Evolutionary conservation across 1,284 basidiomycete species (phyloP).

Genomic region (Sporisorium scitamineum): DNA sequence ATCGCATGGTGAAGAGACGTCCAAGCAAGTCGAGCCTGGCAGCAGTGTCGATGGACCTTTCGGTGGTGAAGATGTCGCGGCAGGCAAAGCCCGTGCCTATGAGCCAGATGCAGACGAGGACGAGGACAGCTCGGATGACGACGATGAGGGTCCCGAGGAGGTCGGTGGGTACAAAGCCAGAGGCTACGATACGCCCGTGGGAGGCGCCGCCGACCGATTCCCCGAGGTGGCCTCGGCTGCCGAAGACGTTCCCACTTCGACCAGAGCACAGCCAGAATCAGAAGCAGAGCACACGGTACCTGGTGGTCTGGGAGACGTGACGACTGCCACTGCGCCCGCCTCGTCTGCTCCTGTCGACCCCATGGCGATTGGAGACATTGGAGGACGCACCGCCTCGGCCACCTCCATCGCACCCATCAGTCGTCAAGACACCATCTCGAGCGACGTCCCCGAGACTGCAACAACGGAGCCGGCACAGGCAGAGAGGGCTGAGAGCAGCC

Average conservation of each 20-base stretch:
- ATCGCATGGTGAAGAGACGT: conserved; percentile 12
- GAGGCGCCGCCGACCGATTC: conserved; percentile 39
- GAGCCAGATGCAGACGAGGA: conserved; percentile 52
- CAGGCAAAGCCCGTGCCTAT: conserved; percentile 46
- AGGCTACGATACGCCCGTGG: conserved; percentile 21
- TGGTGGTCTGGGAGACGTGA: conserved; percentile 40
- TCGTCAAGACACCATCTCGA: conserved; percentile 27
- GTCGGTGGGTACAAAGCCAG: conserved; percentile 41
- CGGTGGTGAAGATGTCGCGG: conserved; percentile 9
- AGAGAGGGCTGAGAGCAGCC: conserved; percentile 5
- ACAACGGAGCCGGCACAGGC: conserved; percentile 3
- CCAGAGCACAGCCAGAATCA: conserved; percentile 3
- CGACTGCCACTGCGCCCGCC: conserved; percentile 12
- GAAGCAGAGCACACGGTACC: conserved; percentile 33
- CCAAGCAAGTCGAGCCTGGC: not conserved
- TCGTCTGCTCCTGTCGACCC: conserved; percentile 39
- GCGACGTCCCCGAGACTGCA: conserved; percentile 10
- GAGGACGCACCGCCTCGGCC: conserved; percentile 34
- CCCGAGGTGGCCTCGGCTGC: conserved; percentile 22
- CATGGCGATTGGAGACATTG: conserved; percentile 33
- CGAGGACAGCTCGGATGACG: conserved; percentile 57
- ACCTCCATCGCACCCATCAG: conserved; percentile 48
- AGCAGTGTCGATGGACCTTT: conserved; percentile 38
- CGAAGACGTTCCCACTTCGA: conserved; percentile 2
- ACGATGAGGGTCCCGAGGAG: conserved; percentile 62